Evolutionary conservation across 176 grass and related monocot species (phyloP), one percentile per base, ranked within the genome.

Genomic region (Phragmites australis): DNA sequence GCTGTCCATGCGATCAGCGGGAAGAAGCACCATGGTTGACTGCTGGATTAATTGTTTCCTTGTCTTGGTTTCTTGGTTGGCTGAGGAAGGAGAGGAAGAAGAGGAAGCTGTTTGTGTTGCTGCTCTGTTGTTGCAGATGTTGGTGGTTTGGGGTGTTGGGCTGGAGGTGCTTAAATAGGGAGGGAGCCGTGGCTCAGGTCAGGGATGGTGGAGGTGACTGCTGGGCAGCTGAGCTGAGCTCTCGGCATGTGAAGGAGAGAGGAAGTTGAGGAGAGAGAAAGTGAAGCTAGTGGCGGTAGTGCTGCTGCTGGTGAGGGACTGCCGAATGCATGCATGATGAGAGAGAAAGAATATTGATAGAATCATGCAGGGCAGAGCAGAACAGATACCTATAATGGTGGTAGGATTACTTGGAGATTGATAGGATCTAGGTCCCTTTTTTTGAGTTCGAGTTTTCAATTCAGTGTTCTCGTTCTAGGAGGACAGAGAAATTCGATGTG

Each of bases 101-200:
- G 74, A 10, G 30, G 25, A 22, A 43, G 65, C 6, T 45, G 21
- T 37, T 72, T 63, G 41, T 74, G 62, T 54, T 52, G 34, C 25
- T 59, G 55, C 11, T 77, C 1, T 66, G 76, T n/a, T 63, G 29
- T 65, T 44, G 81, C 48, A 29, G 19, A 7, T 45, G 88, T 82
- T 89, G 88, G 83, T 89, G 87, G 57, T 72, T 71, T 76, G 52
- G 65, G 55, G 21, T 14, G 3, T 45, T 19, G 46, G 34, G 0
- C 14, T n/a, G 7, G 37, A 14, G 76, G 70, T 69, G 68, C 30
- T 86, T 97, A 97, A 65, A 97, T 97, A 97, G 84, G 18, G 30
- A 15, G 15, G 13, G 15, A 1, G 11, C n/a, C n/a, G n/a, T n/a
- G n/a, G n/a, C n/a, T n/a, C n/a, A n/a, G 26, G 2, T 12, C 11